Evolutionary conservation across 306 rosid species (phyloP).

Genomic region (Biancaea sappan): DNA sequence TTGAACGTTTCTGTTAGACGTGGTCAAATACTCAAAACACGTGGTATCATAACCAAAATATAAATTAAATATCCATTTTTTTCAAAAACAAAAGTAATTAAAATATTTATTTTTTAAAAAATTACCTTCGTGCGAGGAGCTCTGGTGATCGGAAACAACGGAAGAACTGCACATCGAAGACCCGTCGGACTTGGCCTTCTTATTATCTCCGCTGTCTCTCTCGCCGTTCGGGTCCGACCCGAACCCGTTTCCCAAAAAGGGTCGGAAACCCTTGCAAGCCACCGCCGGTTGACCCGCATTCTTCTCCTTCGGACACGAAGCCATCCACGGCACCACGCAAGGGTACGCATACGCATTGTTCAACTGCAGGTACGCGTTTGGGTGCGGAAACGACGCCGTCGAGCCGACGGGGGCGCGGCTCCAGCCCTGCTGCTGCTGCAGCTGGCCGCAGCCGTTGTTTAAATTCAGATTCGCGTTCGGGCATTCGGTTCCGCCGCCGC

Average conservation of each 20-base stretch:
- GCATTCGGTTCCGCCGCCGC: neutral
- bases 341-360: slow-evolving; percentile 42
- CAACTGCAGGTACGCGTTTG: slow-evolving; percentile 35
- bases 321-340: slow-evolving; percentile 42
- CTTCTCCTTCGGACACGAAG: neutral
- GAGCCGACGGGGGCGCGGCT: neutral
- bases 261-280: slow-evolving; percentile 38
- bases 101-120: neutral
- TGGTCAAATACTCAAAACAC: neutral
- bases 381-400: slow-evolving; percentile 13
- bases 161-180: slow-evolving; percentile 62
- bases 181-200: slow-evolving; percentile 41
- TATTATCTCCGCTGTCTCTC: slow-evolving; percentile 10
- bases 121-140: slow-evolving; percentile 67
- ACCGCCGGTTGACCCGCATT: slow-evolving; percentile 25
- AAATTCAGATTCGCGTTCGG: neutral
- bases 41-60: neutral
- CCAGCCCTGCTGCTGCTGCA: neutral
- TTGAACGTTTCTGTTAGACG: neutral
- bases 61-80: neutral
- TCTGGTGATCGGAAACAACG: slow-evolving; percentile 46
- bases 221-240: slow-evolving; percentile 11
- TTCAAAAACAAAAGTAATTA: fast-evolving
- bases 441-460: neutral
- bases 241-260: slow-evolving; percentile 23